Conservation (phyloP, 768 basidiomycete genomes). For the Mycena capillaripes region DNA sequence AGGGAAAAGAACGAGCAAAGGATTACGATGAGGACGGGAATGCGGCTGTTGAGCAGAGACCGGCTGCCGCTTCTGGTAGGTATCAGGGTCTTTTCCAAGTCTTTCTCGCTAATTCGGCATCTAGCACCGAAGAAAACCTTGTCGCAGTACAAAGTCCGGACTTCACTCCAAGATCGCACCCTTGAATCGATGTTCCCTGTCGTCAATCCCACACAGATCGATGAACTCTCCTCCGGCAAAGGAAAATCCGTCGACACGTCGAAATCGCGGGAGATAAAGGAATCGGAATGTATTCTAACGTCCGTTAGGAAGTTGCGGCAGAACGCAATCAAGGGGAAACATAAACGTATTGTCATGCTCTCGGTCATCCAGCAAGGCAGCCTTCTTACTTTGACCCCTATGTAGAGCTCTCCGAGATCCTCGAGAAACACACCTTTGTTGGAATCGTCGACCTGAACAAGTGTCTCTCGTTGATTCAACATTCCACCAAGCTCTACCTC, state of each 20-base stretch:
- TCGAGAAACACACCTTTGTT: conserved; percentile 92
- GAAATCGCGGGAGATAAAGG: conserved; percentile 69
- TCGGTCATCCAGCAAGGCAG: neutral
- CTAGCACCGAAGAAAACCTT: conserved; percentile 64
- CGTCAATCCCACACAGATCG: conserved; percentile 63
- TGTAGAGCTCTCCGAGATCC: conserved; percentile 86
- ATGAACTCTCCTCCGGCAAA: conserved; percentile 38
- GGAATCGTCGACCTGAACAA: conserved; percentile 86
- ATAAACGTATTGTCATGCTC: conserved; percentile 70
- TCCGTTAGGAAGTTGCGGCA: conserved; percentile 80
- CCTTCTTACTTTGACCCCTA: neutral
- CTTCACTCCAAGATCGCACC: conserved; percentile 88
- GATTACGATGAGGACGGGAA: conserved; percentile 46
- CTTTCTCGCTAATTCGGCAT: neutral
- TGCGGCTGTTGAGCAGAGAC: conserved; percentile 36
- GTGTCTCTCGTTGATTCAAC: conserved; percentile 87
- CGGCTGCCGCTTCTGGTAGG: conserved; percentile 10
- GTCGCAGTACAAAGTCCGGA: conserved; percentile 94
- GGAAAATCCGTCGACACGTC: conserved; percentile 35
- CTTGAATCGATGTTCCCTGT: conserved; percentile 96
- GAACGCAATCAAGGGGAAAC: conserved; percentile 69
- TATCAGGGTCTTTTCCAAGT: neutral
- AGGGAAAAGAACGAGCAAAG: conserved; percentile 54
- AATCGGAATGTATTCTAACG: conserved; percentile 82
- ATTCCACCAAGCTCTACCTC: conserved; percentile 90